A percentile compares a stretch with the other conserved stretches of the same genome.
Conservation (phyloP, 1,284 basidiomycete species). For the Cerrena zonata region DNA sequence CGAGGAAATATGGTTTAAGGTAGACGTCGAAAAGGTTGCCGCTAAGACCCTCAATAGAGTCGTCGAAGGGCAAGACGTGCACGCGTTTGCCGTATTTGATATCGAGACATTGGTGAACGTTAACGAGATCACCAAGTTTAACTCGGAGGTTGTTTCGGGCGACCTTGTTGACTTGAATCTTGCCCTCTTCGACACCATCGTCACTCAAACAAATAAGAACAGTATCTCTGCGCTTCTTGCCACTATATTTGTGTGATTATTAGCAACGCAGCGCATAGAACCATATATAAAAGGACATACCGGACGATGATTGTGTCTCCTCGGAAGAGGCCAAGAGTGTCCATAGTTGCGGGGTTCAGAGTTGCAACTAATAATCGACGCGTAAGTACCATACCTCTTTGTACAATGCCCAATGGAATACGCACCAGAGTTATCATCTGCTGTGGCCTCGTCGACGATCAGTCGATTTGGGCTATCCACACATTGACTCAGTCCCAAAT, state of each 20-base stretch:
- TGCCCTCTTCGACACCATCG: conserved; percentile 95
- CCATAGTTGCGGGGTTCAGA: conserved; percentile 95
- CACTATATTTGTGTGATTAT: conserved; percentile 39
- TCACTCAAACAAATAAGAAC: conserved; percentile 93
- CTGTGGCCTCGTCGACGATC: conserved; percentile 85
- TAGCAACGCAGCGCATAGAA: background rate
- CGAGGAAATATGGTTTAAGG: conserved; percentile 99
- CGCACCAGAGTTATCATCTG: conserved; percentile 87
- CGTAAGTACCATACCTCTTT: conserved; percentile 1
- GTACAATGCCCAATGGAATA: background rate
- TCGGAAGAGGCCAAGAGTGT: conserved; percentile 87
- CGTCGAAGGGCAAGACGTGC: conserved; percentile 95
- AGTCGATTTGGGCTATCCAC: conserved; percentile 80
- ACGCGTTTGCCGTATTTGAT: conserved; percentile 99
- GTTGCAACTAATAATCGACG: conserved; percentile 69
- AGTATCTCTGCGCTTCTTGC: conserved; percentile 93
- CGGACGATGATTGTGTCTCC: conserved; percentile 90
- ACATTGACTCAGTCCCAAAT: conserved; percentile 10
- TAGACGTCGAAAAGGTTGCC: conserved; percentile 99
- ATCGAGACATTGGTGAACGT: conserved; percentile 92
- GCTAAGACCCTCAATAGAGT: conserved; percentile 94
- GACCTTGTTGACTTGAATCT: conserved; percentile 98
- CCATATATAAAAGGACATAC: conserved; percentile 36
- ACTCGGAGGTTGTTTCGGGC: conserved; percentile 97
- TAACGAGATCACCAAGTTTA: conserved; percentile 94